phyloP scores from a whole-genome alignment of 2,329 filamentous ascomycete genomes.

The Aureobasidium leucospermi region DNA sequence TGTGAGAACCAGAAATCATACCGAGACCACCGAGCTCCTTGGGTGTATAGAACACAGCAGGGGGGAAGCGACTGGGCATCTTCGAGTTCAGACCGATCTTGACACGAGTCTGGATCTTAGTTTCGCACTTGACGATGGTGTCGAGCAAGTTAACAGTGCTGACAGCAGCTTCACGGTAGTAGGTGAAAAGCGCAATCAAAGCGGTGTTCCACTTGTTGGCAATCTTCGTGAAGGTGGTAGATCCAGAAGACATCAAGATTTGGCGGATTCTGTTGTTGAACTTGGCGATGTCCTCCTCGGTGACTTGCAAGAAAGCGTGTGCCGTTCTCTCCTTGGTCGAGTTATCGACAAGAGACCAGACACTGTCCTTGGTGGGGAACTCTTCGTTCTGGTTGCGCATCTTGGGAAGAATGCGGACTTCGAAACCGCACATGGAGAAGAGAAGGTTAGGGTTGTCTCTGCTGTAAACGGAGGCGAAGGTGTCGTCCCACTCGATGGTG shows the following conservation, averaged over 20 bases:
- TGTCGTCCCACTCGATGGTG: conserved; percentile 98
- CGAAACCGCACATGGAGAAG: conserved; percentile 97
- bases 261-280: conserved; percentile 99
- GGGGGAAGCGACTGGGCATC: conserved; percentile 98
- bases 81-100: conserved; percentile 97
- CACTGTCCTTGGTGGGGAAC: conserved; percentile 94
- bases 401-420: conserved; percentile 93
- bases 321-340: conserved; percentile 94
- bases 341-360: conserved; percentile 96
- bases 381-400: conserved; percentile 91
- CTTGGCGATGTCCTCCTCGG: conserved; percentile 94
- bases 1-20: conserved; percentile 98
- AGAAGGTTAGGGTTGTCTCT: conserved; percentile 94
- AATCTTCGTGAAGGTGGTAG: conserved; percentile 98
- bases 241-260: conserved; percentile 99
- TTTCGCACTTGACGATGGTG: conserved; percentile 98
- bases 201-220: conserved; percentile 99
- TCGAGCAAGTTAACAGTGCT: conserved; percentile 91
- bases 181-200: conserved; percentile 92
- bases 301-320: conserved; percentile 94
- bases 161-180: conserved; percentile 95
- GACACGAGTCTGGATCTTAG: conserved; percentile 97
- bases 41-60: conserved; percentile 96
- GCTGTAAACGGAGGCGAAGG: conserved; percentile 96
- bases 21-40: conserved; percentile 95